Evolutionary conservation across 2,329 filamentous ascomycete genomes (phyloP).

Genomic region (Phaeomoniella chlamydospora): DNA sequence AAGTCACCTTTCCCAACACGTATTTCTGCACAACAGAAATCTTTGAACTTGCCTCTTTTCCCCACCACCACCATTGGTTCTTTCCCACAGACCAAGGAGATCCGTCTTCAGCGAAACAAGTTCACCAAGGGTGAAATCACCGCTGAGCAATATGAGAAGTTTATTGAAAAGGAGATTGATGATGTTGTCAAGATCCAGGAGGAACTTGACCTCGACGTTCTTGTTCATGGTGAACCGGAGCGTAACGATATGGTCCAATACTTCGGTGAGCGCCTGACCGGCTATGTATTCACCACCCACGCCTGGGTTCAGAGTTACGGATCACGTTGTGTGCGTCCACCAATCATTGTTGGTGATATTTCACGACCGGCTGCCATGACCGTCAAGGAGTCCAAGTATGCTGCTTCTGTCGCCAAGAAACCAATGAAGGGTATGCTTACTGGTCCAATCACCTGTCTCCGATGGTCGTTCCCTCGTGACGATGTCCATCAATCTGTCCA

Average conservation of each 20-base stretch:
- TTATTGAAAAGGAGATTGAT: slow-evolving; percentile 98
- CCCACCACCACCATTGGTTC: slow-evolving; percentile 98
- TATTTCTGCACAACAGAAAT: slow-evolving; percentile 77
- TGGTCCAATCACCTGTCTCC: slow-evolving; percentile 93
- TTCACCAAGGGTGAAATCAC: slow-evolving; percentile 98
- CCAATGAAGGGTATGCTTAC: slow-evolving; percentile 99
- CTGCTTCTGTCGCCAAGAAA: slow-evolving; percentile 89
- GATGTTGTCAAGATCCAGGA: slow-evolving; percentile 94
- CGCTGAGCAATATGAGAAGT: slow-evolving; percentile 84
- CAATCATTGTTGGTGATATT: slow-evolving; percentile 97
- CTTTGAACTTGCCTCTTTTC: slow-evolving; percentile 90
- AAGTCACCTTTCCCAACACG: slow-evolving; percentile 76
- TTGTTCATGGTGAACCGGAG: slow-evolving; percentile 97
- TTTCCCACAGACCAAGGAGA: slow-evolving; percentile 99
- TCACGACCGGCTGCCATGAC: slow-evolving; percentile 96
- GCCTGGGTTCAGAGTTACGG: slow-evolving; percentile 98
- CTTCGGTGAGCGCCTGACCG: slow-evolving; percentile 93
- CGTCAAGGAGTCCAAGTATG: slow-evolving; percentile 99
- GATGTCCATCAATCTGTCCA: slow-evolving; percentile 98
- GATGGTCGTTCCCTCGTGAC: slow-evolving; percentile 99
- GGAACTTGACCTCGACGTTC: slow-evolving; percentile 92
- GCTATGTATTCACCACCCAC: slow-evolving; percentile 97
- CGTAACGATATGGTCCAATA: slow-evolving; percentile 99
- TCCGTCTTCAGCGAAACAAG: slow-evolving; percentile 92
- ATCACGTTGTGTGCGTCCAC: slow-evolving; percentile 93